These are phyloP conservation scores for Talaromyces nanjingensis DNA, from an alignment of 495 filamentous ascomycete genomes.

Conservation along the genomic window DNA sequence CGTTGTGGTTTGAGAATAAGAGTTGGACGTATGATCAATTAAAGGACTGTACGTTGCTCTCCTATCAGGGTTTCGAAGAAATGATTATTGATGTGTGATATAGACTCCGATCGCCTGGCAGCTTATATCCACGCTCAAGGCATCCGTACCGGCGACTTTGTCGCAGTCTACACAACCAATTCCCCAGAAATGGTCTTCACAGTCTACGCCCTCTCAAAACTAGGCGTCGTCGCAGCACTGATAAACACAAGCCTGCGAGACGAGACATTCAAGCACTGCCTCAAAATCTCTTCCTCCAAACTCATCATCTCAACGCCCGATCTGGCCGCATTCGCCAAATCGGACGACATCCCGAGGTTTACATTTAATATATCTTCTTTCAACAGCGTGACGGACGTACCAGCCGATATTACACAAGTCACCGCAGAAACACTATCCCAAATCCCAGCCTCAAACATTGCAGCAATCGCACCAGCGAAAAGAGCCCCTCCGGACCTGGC, in stretches of 20 bases:
- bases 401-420: neutral
- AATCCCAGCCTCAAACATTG: neutral
- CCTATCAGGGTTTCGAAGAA: neutral
- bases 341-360: conserved; percentile 32
- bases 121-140: conserved; percentile 30
- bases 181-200: conserved; percentile 75
- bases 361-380: conserved; percentile 37
- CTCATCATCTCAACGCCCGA: conserved; percentile 55
- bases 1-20: conserved; percentile 46
- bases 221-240: conserved; percentile 80
- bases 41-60: conserved; percentile 33
- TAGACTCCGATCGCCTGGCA: conserved; percentile 34
- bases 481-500: conserved; percentile 46
- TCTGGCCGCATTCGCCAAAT: conserved; percentile 31
- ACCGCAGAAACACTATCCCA: neutral
- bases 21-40: conserved; percentile 43
- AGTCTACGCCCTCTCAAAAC: conserved; percentile 72
- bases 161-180: conserved; percentile 53
- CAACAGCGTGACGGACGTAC: conserved; percentile 36
- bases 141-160: conserved; percentile 31
- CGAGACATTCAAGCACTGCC: conserved; percentile 69
- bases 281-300: conserved; percentile 60
- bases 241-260: conserved; percentile 85
- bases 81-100: neutral
- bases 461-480: conserved; percentile 24